These are phyloP conservation scores for Pythium periplocum DNA, from an alignment of 352 stramenopile genomes.

Conservation along the genomic window DNA sequence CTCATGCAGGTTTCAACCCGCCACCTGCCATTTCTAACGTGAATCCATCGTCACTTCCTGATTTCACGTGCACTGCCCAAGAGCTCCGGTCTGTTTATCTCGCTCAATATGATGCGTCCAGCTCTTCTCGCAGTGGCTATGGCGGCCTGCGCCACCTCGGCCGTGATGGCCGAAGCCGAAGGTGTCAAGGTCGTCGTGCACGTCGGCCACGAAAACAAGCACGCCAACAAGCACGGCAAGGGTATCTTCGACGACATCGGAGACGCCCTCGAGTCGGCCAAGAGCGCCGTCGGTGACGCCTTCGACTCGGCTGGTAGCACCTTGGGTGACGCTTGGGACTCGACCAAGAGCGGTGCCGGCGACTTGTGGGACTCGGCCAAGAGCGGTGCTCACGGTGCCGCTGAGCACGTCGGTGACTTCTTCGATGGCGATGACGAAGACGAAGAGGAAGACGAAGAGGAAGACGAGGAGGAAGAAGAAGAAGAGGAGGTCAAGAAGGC, in stretches of 20 bases:
- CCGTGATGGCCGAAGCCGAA: slow-evolving; percentile 1
- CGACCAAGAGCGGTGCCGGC: slow-evolving; percentile 1
- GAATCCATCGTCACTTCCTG: too few relatives aligned
- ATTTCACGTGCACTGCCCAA: too few relatives aligned
- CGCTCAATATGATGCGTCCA: slow-evolving; percentile 6
- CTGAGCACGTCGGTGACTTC: slow-evolving; percentile 18
- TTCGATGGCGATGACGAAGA: slow-evolving; percentile 9
- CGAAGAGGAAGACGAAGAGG: slow-evolving; percentile 22
- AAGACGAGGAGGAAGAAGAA: slow-evolving; percentile 15
- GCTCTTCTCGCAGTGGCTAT: slow-evolving; percentile 10
- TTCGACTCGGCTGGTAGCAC: neutral
- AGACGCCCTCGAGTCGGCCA: slow-evolving; percentile 5
- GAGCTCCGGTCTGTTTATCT: too few relatives aligned
- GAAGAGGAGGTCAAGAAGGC: slow-evolving; percentile 3
- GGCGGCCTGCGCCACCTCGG: slow-evolving; percentile 5
- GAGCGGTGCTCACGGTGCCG: slow-evolving; percentile 4
- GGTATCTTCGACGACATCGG: neutral
- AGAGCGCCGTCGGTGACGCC: slow-evolving; percentile 3
- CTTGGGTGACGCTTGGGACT: neutral
- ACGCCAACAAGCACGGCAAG: neutral
- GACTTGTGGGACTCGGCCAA: neutral
- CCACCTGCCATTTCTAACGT: too few relatives aligned
- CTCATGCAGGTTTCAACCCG: too few relatives aligned
- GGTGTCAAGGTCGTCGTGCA: neutral
- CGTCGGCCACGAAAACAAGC: slow-evolving; percentile 6